Evolutionary conservation across 169 alveolate species (phyloP), one percentile per base, ranked within the genome.

Genomic region (Cryptosporidium xiaoi): DNA sequence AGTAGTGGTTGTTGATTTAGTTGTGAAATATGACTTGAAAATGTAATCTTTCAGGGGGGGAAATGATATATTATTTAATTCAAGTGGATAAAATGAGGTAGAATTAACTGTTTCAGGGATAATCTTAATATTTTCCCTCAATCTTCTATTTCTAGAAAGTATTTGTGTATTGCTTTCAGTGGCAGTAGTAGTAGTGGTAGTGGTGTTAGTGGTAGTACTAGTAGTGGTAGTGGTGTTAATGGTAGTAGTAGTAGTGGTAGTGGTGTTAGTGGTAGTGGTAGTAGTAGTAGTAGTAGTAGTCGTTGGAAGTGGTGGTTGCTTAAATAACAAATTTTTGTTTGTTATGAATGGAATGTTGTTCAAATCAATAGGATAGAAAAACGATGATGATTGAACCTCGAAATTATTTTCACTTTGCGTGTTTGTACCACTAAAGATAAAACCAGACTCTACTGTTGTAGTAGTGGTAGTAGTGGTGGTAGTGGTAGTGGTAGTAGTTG

Each of bases 321-420:
- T 68, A 24, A 51, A 51, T 8, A 33, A 71, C 31, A 29, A 15
- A 8, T 53, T 58, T 31, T 71, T 71, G n/a, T 71, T 33, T 13
- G 84, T 51, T 10, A 71, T 4, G 34, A 56, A 71, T 27, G 69
- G 60, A 55, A 58, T 71, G 36, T 24, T 58, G 16, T 56, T 40
- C 1, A 58, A n/a, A 33, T 58, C 84, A 7, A 71, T 71, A 13
- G 84, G 84, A 34, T 56, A 36, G 16, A 71, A 16, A 71, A 56
- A 56, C 34, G 84, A 55, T 68, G 83, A 48, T 33, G 27, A 29
- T 18, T 6, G 12, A 2, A 36, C 51, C 18, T 51, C 16, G n/a
- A 0, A n/a, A 62, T 27, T 20, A 62, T 33, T 13, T 20, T 20
- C 50, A 20, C n/a, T 20, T 62, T 20, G 5, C 4, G 58, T 65